These are phyloP conservation scores for Flaveria trinervia DNA, from an alignment of 129 eudicot genomes.

Conservation along the genomic window DNA sequence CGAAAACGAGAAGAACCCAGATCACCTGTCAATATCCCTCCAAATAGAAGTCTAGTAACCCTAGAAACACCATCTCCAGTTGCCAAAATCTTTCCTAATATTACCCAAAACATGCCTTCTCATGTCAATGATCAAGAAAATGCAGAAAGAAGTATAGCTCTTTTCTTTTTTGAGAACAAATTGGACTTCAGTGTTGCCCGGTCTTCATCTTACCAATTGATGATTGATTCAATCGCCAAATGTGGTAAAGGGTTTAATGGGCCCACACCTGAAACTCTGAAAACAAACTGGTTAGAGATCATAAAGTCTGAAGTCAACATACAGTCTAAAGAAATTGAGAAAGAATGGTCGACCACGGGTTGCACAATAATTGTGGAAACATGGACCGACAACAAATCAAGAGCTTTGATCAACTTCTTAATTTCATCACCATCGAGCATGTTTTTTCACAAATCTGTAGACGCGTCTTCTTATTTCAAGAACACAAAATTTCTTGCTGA, in stretches of 20 bases:
- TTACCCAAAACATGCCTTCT: conserved; percentile 35
- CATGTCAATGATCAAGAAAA: conserved; percentile 53
- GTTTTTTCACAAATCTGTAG: conserved; percentile 86
- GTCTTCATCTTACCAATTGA: conserved; percentile 73
- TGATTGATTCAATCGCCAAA: conserved; percentile 76
- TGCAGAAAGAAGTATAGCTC: conserved; percentile 81
- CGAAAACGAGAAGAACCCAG: conserved; percentile 56
- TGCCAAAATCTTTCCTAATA: conserved; percentile 49
- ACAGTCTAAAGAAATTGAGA: conserved; percentile 68
- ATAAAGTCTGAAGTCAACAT: conserved; percentile 65
- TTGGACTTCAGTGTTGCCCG: conserved; percentile 83
- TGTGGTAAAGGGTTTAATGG: conserved; percentile 63
- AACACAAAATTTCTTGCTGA: conserved; percentile 65
- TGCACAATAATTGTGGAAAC: conserved; percentile 90
- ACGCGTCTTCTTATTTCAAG: conserved; percentile 74
- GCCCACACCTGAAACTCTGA: conserved; percentile 73
- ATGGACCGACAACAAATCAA: conserved; percentile 88
- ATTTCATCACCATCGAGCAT: conserved; percentile 89
- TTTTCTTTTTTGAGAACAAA: conserved; percentile 89
- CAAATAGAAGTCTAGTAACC: conserved; percentile 42
- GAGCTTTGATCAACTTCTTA: conserved; percentile 73
- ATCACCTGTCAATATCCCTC: conserved; percentile 43
- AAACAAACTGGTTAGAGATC: conserved; percentile 68
- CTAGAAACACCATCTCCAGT: conserved; percentile 47
- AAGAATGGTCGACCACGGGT: conserved; percentile 89